Conservation (phyloP, 306 rosid genomes). For the Lagenaria siceraria region DNA sequence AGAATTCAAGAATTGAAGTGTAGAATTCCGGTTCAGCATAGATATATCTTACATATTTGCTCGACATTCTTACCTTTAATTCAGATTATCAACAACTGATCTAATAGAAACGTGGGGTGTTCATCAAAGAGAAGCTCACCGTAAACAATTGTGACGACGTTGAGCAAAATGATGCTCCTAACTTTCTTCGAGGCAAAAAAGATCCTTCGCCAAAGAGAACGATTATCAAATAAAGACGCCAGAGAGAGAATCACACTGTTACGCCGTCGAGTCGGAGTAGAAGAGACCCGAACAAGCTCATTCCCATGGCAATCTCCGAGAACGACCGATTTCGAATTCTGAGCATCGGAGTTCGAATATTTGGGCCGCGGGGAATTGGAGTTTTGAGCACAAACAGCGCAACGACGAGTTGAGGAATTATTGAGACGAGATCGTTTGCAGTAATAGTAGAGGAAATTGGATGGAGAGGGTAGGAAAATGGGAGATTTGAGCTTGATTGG, state of each 20-base stretch:
- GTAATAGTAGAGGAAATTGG: constrained; percentile 2
- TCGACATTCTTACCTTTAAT: neutral
- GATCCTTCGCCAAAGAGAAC: constrained; percentile 35
- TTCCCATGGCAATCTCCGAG: neutral
- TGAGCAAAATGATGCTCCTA: constrained; percentile 55
- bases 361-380: constrained; percentile 7
- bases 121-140: constrained; percentile 21
- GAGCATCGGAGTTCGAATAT: constrained; percentile 3
- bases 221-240: constrained; percentile 25
- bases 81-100: neutral
- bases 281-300: constrained; percentile 6
- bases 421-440: constrained; percentile 21
- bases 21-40: neutral
- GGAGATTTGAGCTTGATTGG: constrained; percentile 2
- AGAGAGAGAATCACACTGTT: neutral
- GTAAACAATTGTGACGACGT: constrained; percentile 37
- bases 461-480: constrained; percentile 7
- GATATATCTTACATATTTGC: neutral
- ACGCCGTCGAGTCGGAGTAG: neutral
- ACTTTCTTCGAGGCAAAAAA: constrained; percentile 45
- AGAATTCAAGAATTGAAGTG: neutral
- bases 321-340: constrained; percentile 8
- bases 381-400: constrained; percentile 7
- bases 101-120: neutral
- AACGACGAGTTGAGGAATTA: constrained; percentile 10